Base-by-base conservation (phyloP, 106 monocot genomes). In the Posidonia australis region DNA sequence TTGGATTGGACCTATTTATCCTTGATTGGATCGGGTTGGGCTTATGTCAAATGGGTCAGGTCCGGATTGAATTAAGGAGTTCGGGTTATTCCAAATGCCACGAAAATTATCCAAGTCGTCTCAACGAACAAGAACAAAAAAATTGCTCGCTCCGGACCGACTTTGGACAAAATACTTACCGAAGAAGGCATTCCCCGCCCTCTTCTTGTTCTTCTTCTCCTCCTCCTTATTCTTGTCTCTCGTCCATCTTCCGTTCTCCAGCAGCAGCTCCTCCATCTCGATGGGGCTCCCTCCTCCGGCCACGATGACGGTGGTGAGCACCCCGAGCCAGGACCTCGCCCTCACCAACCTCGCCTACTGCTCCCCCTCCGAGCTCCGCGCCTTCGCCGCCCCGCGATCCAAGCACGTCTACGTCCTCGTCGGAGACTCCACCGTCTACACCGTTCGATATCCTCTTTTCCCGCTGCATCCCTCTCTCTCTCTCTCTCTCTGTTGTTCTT, bases 281-380 rank as follows among this genome's bases (percentile, higher is more conserved):
- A 73, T 71, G 53, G 78, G 73, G 30, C 63, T 56, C 31, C 20
- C 48, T 21, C 32, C 63, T 11, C 5, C n/a, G 43, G 20, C 6
- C 22, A 53, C 72, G 51, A 83, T 90, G 96, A 70, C 60, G 65
- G 96, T 98, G 36, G 78, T 76, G 36, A 84, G 46, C 78, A 80
- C 79, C 65, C 96, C 86, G 51, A 78, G 22, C 66, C 84, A 90
- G 65, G 96, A 90, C 23, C 83, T 98, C 43, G 90, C 82, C 19
- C 80, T 87, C 51, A 87, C 90, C 69, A 98, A 98, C 77, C 69
- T 63, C 67, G 87, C 83, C 47, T 98, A 84, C 76, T 80, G 84
- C 78, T 82, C 96, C 17, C 10, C 58, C 54, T 46, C 47, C 67
- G 96, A 98, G 53, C 63, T 87, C 65, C 53, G 64, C 16, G 58